Evolutionary conservation across 768 basidiomycete species (phyloP), one percentile per base, ranked within the genome.

Genomic region (Rhodotorula paludigena): DNA sequence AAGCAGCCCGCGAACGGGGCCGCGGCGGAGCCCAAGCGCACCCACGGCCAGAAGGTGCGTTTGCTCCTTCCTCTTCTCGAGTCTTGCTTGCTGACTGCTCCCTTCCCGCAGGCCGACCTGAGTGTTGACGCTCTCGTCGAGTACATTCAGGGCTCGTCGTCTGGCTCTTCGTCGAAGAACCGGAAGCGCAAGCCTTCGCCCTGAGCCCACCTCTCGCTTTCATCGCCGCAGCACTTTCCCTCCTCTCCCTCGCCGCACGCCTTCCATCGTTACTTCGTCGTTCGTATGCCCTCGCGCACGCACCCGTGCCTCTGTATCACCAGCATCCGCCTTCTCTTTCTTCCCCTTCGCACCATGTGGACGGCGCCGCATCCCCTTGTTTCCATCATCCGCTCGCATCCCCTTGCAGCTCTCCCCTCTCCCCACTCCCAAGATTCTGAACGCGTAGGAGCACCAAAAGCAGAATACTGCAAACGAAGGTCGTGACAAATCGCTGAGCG

Each of bases 121-220:
- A 77, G 78, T 64, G 75, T 81, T 36, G 80, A 81, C 41, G 79
- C 79, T 35, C 74, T 81, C 48, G 80, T 80, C 72, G 74, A 77
- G 54, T 81, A 76, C 70, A 79, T 81, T 63, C 75, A 78, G 58
- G 78, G 79, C 45, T 63, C 73, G 61, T 58, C 58, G 53, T 35
- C 52, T 3, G 4, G 6, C 5, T 41, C 57, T 36, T 61, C 66
- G 35, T 56, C 58, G 39, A 33, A 48, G 32, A 45, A 51, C 28
- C 47, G 64, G 48, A 71, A 71, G 51, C 56, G 60, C 66, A 62
- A 62, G 56, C 18, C 60, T 3, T 42, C 65, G 21, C 44, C 65
- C 21, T 60, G 36, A 42, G 18, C 36, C 1, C 16, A 8, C 20
- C 15, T 25, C 32, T 12, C 18, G 14, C 25, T 47, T 0, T 32